Conservation (phyloP, 352 stramenopile genomes). For the Globisporangium nunn region DNA sequence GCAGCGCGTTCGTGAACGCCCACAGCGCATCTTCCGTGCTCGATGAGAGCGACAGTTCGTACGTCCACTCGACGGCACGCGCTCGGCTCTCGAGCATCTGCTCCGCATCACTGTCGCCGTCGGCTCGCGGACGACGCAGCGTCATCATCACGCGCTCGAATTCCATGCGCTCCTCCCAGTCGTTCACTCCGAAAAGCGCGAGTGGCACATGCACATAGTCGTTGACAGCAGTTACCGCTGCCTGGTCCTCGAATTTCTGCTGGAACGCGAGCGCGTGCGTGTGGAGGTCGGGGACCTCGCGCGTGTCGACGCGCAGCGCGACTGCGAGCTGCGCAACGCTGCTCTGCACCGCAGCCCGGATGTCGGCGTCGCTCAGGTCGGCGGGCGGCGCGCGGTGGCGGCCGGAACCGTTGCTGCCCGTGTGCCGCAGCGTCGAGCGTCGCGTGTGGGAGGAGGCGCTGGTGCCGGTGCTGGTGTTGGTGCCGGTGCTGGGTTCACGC, state of each 20-base stretch:
- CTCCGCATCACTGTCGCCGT: constrained; percentile 7
- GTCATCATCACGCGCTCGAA: constrained; percentile 32
- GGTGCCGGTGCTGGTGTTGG: no score
- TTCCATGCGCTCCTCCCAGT: constrained; percentile 40
- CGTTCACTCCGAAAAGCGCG: constrained; percentile 39
- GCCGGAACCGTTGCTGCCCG: neutral
- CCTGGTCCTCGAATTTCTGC: neutral
- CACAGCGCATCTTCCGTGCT: constrained; percentile 33
- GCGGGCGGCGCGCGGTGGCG: constrained; percentile 1
- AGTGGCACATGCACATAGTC: constrained; percentile 18
- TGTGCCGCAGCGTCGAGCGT: neutral
- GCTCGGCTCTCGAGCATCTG: constrained; percentile 16
- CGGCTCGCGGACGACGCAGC: constrained; percentile 18
- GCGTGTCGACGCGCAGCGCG: constrained; percentile 6
- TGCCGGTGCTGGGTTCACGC: no score
- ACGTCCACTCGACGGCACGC: constrained; percentile 18
- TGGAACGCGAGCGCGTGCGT: constrained; percentile 2
- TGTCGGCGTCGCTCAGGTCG: constrained; percentile 10
- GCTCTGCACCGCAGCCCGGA: constrained; percentile 10
- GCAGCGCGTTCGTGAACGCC: constrained; percentile 31
- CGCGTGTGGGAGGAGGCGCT: neutral
- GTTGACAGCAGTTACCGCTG: constrained; percentile 1
- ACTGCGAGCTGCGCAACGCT: constrained; percentile 7
- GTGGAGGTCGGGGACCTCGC: neutral
- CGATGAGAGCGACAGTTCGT: constrained; percentile 25